These are phyloP conservation scores for Bathelium albidoporum DNA, from an alignment of 495 filamentous ascomycete species.

Conservation along the genomic window DNA sequence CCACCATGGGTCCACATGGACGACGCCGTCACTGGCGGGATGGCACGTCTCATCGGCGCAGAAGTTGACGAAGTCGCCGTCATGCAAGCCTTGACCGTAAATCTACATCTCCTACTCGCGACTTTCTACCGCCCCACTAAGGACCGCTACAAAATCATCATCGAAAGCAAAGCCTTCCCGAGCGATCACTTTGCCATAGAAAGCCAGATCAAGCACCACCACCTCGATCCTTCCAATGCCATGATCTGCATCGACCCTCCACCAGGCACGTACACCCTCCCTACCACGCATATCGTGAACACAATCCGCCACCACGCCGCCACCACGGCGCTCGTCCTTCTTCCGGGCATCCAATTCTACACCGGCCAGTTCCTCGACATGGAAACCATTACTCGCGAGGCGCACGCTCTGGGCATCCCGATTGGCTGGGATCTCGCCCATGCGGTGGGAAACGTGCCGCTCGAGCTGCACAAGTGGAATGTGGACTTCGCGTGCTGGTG, in stretches of 20 bases:
- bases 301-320: slow-evolving; percentile 67
- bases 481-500: slow-evolving; percentile 98
- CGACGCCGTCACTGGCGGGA: slow-evolving; percentile 55
- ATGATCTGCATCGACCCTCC: slow-evolving; percentile 70
- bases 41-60: slow-evolving; percentile 82
- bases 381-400: slow-evolving; percentile 67
- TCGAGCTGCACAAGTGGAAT: slow-evolving; percentile 81
- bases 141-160: slow-evolving; percentile 74
- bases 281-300: slow-evolving; percentile 62
- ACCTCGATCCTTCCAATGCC: slow-evolving; percentile 52
- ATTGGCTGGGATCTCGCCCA: slow-evolving; percentile 96
- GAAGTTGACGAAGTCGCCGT: slow-evolving; percentile 69
- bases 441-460: slow-evolving; percentile 80
- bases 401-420: slow-evolving; percentile 62
- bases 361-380: slow-evolving; percentile 90
- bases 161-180: slow-evolving; percentile 91
- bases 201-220: slow-evolving; percentile 75
- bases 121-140: slow-evolving; percentile 78
- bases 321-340: slow-evolving; percentile 66
- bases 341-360: slow-evolving; percentile 92
- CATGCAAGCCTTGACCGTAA: slow-evolving; percentile 89
- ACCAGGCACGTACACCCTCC: slow-evolving; percentile 39
- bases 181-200: slow-evolving; percentile 88
- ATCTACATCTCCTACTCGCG: slow-evolving; percentile 82
- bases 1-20: slow-evolving; percentile 77